phyloP scores from a whole-genome alignment of 495 filamentous ascomycete genomes.

The Penicillium dipodomyicola region DNA sequence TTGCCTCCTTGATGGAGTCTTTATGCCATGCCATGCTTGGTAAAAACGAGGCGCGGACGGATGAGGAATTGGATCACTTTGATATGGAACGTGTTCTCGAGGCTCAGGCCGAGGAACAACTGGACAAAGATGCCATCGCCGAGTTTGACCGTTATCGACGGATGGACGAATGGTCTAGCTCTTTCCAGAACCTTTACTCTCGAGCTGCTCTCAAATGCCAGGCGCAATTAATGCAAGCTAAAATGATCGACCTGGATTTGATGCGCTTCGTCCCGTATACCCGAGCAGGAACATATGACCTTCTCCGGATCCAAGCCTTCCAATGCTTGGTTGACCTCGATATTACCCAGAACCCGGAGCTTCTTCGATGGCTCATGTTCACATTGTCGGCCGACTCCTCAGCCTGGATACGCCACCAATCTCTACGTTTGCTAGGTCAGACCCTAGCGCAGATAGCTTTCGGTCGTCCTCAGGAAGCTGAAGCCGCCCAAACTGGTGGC shows the following conservation, averaged over 20 bases:
- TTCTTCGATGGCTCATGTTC: constrained; percentile 69
- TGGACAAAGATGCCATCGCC: constrained; percentile 68
- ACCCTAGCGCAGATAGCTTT: constrained; percentile 79
- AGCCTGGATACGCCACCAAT: constrained; percentile 68
- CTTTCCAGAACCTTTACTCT: constrained; percentile 89
- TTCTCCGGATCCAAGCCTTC: constrained; percentile 80
- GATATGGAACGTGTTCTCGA: constrained; percentile 49
- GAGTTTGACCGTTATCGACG: constrained; percentile 88
- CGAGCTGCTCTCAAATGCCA: constrained; percentile 77
- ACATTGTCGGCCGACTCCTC: constrained; percentile 75
- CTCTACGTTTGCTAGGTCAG: constrained; percentile 65
- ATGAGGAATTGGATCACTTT: constrained; percentile 44
- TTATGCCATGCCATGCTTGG: constrained; percentile 74
- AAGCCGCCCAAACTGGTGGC: constrained; percentile 47
- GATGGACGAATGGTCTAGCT: constrained; percentile 91
- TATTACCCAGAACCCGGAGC: constrained; percentile 56
- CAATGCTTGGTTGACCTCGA: constrained; percentile 77
- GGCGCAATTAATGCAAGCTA: constrained; percentile 67
- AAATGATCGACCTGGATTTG: constrained; percentile 58
- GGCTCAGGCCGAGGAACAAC: constrained; percentile 58
- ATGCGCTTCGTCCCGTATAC: constrained; percentile 80
- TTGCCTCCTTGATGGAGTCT: constrained; percentile 75
- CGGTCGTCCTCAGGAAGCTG: constrained; percentile 50
- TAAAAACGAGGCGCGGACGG: constrained; percentile 37
- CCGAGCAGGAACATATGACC: constrained; percentile 70